Evolutionary conservation across 495 filamentous ascomycete genomes (phyloP).

Genomic region (Tuber melanosporum): DNA sequence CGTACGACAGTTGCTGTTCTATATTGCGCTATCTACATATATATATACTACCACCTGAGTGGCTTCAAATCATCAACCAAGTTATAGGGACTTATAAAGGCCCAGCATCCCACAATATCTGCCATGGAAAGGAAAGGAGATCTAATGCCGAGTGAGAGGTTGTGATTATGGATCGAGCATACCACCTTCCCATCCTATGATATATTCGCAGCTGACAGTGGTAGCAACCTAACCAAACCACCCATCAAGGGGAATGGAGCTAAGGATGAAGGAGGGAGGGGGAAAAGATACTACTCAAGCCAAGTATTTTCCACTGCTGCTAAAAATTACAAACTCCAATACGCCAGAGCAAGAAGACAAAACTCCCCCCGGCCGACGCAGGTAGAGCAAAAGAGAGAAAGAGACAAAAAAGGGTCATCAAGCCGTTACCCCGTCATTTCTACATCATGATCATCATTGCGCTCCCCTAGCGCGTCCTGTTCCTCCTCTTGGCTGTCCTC

Average conservation of each 20-base stretch:
- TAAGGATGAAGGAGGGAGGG: neutral
- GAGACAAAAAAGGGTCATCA: neutral
- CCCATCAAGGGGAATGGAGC: neutral
- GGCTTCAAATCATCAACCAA: neutral
- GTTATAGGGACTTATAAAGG: neutral
- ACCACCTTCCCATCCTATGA: neutral
- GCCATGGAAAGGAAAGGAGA: neutral
- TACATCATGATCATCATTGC: slow-evolving; percentile 19
- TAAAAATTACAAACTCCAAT: neutral
- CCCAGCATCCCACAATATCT: neutral
- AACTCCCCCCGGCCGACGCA: neutral
- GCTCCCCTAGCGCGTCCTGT: slow-evolving; percentile 13
- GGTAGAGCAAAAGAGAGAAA: neutral
- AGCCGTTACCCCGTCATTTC: neutral
- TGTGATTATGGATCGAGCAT: neutral
- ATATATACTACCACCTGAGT: neutral
- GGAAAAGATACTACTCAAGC: neutral
- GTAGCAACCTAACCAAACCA: neutral
- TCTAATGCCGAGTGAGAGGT: neutral
- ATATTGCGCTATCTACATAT: neutral
- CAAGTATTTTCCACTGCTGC: neutral
- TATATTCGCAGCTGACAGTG: neutral
- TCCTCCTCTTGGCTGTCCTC: slow-evolving; percentile 30
- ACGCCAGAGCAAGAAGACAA: neutral
- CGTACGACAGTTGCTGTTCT: neutral